These are phyloP conservation scores for Kwoniella bestiolae DNA, from an alignment of 768 basidiomycete genomes.

Conservation along the genomic window DNA sequence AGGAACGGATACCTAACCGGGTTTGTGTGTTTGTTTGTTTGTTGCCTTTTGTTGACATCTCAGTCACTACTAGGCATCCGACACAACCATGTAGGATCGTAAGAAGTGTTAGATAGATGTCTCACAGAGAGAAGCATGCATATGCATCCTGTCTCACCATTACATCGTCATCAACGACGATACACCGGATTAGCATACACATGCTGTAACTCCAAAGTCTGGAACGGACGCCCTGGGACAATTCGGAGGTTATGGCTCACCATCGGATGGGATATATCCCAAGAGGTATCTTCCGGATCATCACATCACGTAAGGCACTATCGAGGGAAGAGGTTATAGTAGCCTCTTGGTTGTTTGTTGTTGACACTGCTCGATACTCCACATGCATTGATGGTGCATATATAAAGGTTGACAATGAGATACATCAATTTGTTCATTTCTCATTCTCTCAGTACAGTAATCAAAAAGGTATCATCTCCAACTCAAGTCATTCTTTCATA, in stretches of 20 bases:
- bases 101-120: no score
- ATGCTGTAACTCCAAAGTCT: not conserved
- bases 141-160: no score
- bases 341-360: not conserved
- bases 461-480: no score
- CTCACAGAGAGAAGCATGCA: no score
- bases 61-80: no score
- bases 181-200: not conserved
- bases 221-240: no score
- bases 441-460: no score
- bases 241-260: not conserved
- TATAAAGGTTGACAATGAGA: not conserved
- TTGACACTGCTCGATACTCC: not conserved
- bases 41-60: not conserved
- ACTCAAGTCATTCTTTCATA: not conserved
- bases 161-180: no score
- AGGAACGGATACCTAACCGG: not conserved
- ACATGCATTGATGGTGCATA: no score
- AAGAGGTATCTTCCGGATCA: not conserved
- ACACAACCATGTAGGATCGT: not conserved
- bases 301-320: not conserved
- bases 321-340: not conserved
- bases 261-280: not conserved
- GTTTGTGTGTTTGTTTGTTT: no score
- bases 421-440: no score